phyloP scores from a whole-genome alignment of 257 asterid species.

The Cinchona pubescens region DNA sequence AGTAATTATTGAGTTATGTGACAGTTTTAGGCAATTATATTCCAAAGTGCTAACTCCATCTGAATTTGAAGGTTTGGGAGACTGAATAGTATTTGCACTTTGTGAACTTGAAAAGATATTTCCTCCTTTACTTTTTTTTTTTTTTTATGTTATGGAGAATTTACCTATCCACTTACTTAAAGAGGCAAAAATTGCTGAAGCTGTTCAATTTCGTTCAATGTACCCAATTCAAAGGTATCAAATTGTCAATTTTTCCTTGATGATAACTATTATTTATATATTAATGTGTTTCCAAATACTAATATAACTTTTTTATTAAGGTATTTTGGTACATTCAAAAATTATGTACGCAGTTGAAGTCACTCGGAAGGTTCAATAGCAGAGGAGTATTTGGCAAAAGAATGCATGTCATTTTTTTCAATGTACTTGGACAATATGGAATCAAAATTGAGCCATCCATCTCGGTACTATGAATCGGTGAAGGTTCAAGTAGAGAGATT shows the following conservation, averaged over 20 bases:
- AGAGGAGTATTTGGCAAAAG: slow-evolving; percentile 10
- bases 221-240: slow-evolving; percentile 10
- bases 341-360: background rate
- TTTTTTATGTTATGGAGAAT: slow-evolving; percentile 15
- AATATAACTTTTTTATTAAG: background rate
- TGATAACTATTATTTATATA: background rate
- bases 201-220: slow-evolving; percentile 10
- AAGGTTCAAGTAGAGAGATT: background rate
- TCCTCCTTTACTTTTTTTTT: slow-evolving; percentile 10
- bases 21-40: too few relatives aligned
- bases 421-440: slow-evolving; percentile 15
- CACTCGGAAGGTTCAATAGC: slow-evolving; percentile 15
- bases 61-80: background rate
- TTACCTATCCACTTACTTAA: background rate
- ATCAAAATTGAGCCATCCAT: slow-evolving; percentile 1
- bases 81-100: background rate
- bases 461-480: too few relatives aligned
- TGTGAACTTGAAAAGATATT: background rate
- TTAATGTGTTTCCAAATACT: background rate
- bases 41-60: too few relatives aligned
- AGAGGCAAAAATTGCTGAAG: slow-evolving; percentile 11
- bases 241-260: background rate
- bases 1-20: too few relatives aligned
- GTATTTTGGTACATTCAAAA: slow-evolving; percentile 9
- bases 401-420: slow-evolving; percentile 19